Conservation (phyloP, 345 rosid species). For the Geranium brycei region DNA sequence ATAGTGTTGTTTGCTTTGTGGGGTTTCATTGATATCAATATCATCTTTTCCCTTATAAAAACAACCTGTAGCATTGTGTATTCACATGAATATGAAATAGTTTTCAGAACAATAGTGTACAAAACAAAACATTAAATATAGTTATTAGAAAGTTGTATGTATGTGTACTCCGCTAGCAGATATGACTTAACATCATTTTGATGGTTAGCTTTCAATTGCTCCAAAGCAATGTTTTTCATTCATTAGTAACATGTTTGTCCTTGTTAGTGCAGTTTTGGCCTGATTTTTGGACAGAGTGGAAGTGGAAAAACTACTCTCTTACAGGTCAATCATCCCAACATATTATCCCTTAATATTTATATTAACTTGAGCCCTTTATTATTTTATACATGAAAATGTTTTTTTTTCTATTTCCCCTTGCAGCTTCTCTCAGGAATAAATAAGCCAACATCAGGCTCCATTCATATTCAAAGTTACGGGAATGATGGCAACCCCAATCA, state of each 20-base stretch:
- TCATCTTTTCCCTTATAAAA: too few species aligned
- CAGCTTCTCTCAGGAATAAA: slow-evolving; percentile 88
- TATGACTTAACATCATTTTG: background rate
- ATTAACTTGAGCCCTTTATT: background rate
- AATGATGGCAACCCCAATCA: slow-evolving; percentile 38
- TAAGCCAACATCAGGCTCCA: slow-evolving; percentile 81
- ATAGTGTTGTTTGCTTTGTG: too few species aligned
- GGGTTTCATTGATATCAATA: too few species aligned
- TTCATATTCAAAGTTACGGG: slow-evolving; percentile 52
- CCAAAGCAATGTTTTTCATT: background rate
- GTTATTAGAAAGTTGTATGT: background rate
- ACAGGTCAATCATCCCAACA: slow-evolving; percentile 33
- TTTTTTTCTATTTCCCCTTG: slow-evolving; percentile 6
- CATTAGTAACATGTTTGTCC: slow-evolving; percentile 6
- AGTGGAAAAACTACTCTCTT: slow-evolving; percentile 90
- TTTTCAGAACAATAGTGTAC: too few species aligned
- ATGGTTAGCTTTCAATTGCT: background rate
- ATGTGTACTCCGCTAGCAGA: background rate
- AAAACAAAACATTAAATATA: too few species aligned
- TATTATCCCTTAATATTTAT: slow-evolving; percentile 1
- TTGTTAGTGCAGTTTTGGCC: slow-evolving; percentile 57
- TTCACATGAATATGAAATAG: too few species aligned
- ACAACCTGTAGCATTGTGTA: too few species aligned
- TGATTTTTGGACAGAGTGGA: slow-evolving; percentile 92
- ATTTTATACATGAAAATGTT: slow-evolving; percentile 3